phyloP scores from a whole-genome alignment of 345 rosid species.

The Heritiera littoralis region DNA sequence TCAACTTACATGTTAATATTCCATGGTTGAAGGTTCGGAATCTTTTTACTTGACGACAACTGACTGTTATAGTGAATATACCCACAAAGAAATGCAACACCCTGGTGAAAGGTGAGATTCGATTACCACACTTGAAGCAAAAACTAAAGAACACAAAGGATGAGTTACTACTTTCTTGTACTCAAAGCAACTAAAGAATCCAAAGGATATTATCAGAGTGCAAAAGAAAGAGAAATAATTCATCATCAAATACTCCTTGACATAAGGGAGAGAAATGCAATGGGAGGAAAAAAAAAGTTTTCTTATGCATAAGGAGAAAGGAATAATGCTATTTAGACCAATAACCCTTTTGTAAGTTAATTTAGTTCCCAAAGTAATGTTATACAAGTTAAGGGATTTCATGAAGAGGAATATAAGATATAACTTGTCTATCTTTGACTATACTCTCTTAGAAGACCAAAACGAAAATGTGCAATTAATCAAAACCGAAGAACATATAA shows the following conservation, averaged over 20 bases:
- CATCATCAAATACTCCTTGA: not conserved
- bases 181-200: not conserved
- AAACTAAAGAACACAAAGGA: not conserved
- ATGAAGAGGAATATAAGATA: not conserved
- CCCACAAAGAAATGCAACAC: slow-evolving; percentile 89
- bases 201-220: not conserved
- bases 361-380: not conserved
- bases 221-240: no score
- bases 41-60: slow-evolving; percentile 60
- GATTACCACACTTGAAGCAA: not conserved
- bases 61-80: slow-evolving; percentile 70
- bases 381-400: not conserved
- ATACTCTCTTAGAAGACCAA: not conserved
- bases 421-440: not conserved
- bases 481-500: not conserved
- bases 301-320: not conserved
- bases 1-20: slow-evolving; percentile 91
- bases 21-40: slow-evolving; percentile 84
- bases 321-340: not conserved
- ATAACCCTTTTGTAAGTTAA: not conserved
- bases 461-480: not conserved
- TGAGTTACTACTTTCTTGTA: no score
- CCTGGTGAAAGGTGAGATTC: slow-evolving; percentile 44
- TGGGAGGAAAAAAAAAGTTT: not conserved
- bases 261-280: not conserved